These are phyloP conservation scores for Allium sativum DNA, from an alignment of 106 monocot genomes.

Conservation along the genomic window DNA sequence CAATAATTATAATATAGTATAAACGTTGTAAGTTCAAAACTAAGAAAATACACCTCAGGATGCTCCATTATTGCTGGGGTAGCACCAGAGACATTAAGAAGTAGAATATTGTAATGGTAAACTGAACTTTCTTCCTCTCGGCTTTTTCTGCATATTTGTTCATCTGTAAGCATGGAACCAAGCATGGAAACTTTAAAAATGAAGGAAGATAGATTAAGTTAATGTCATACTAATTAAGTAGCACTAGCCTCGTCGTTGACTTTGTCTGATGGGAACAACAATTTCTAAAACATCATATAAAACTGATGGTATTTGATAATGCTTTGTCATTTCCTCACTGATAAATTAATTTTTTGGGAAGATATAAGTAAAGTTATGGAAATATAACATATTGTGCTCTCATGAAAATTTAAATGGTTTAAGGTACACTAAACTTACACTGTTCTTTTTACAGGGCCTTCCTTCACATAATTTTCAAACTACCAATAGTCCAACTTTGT, in stretches of 20 bases:
- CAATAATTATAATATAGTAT: too few relatives aligned
- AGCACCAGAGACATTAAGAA: conserved; percentile 52
- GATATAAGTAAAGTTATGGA: not conserved
- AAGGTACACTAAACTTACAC: conserved; percentile 36
- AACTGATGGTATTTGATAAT: conserved; percentile 88
- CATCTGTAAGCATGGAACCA: conserved; percentile 32
- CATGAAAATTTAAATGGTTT: too few relatives aligned
- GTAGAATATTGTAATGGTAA: conserved; percentile 90
- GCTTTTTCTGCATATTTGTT: conserved; percentile 65
- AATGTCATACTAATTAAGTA: not conserved
- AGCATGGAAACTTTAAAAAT: conserved; percentile 2
- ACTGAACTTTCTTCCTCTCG: conserved; percentile 78
- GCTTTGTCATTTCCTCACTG: conserved; percentile 92
- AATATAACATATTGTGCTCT: too few relatives aligned
- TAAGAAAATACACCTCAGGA: conserved; percentile 33
- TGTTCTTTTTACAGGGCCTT: conserved; percentile 35
- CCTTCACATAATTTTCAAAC: conserved; percentile 52
- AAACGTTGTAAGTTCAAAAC: too few relatives aligned
- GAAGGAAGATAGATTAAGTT: not conserved
- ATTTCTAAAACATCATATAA: conserved; percentile 82
- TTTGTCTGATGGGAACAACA: conserved; percentile 58
- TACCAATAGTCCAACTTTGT: conserved; percentile 70
- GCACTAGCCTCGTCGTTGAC: conserved; percentile 53
- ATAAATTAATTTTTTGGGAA: conserved; percentile 1
- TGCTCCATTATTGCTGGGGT: conserved; percentile 73